Conservation (phyloP, 768 basidiomycete genomes). For the Leccinum rimulosum region DNA sequence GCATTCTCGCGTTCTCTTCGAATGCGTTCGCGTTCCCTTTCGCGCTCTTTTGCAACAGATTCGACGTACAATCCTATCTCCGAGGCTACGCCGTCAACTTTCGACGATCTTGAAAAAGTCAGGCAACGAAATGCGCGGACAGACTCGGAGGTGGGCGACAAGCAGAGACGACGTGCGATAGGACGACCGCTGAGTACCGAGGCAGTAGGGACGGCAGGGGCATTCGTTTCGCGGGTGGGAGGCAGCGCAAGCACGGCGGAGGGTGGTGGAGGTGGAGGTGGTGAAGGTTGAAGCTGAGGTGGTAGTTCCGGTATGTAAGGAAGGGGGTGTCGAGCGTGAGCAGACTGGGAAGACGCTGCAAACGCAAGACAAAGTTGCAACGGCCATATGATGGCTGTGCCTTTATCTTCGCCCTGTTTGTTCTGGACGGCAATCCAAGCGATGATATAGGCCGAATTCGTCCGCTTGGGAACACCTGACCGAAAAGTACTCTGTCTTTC, state of each 20-base stretch:
- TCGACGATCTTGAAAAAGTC: slow-evolving; percentile 48
- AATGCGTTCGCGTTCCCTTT: slow-evolving; percentile 72
- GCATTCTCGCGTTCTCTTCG: slow-evolving; percentile 61
- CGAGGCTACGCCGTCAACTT: slow-evolving; percentile 50
- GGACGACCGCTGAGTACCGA: slow-evolving; percentile 22
- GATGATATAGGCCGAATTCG: slow-evolving; percentile 48
- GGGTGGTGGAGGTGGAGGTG: slow-evolving; percentile 38
- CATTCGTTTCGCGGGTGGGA: slow-evolving; percentile 12
- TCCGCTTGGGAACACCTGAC: slow-evolving; percentile 16
- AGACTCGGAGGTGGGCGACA: slow-evolving; percentile 38
- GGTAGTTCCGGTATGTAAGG: slow-evolving; percentile 63
- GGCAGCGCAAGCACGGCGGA: slow-evolving; percentile 29
- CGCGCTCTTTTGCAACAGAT: slow-evolving; percentile 70
- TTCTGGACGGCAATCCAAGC: slow-evolving; percentile 77
- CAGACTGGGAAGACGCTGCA: slow-evolving; percentile 35
- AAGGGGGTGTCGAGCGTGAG: slow-evolving; percentile 42
- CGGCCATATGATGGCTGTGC: slow-evolving; percentile 73
- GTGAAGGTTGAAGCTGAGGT: slow-evolving; percentile 55
- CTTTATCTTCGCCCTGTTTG: slow-evolving; percentile 78
- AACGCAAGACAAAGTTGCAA: slow-evolving; percentile 53
- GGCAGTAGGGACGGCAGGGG: not conserved
- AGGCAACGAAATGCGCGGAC: slow-evolving; percentile 48
- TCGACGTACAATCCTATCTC: slow-evolving; percentile 75
- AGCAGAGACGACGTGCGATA: slow-evolving; percentile 33
- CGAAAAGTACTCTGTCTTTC: slow-evolving; percentile 24